Base-by-base conservation (phyloP, 169 alveolate genomes). In the Plasmodium adleri region DNA sequence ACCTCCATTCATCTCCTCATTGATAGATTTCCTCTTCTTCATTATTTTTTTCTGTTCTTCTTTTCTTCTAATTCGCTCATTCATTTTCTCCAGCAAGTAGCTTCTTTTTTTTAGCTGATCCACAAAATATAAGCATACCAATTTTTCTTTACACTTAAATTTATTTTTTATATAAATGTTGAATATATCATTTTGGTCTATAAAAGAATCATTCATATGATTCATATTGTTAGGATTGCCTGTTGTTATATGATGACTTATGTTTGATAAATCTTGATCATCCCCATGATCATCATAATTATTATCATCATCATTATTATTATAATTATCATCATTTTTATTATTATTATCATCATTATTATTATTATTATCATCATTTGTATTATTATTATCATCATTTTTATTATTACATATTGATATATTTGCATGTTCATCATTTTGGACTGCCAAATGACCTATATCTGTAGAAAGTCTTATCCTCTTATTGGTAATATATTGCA, bases 71-170 rank as follows among this genome's bases (percentile, higher is more conserved):
- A 26, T 70, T 20, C 22, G 13, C 32, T n/a, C 62, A 67, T 45
- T 8, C 49, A 43, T 15, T 7, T n/a, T 47, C 12, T 58, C 45
- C 32, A 76, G n/a, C 20, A 76, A 15, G 12, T 7, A 26, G 20
- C 50, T 70, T 43, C 71, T n/a, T 3, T 20, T 20, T 28, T 76
- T 76, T 4, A 76, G 39, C 12, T 26, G 24, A 24, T 76, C 89
- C 39, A 76, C 28, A 39, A 76, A 76, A 43, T 76, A 76, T 15
- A 64, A 4, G 22, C 89, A 76, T 1, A 66, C 70, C 15, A 76
- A 64, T 47, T 76, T 76, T 28, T 76, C 89, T 39, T n/a, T 45
- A 45, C 78, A 76, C 43, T 76, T 76, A 24, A 76, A 63, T 76
- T 68, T 49, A 43, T 64, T 63, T 59, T n/a, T 76, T 15, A 76